Conservation (phyloP, 164 flowering plant genomes). For the Taxillus chinensis region DNA sequence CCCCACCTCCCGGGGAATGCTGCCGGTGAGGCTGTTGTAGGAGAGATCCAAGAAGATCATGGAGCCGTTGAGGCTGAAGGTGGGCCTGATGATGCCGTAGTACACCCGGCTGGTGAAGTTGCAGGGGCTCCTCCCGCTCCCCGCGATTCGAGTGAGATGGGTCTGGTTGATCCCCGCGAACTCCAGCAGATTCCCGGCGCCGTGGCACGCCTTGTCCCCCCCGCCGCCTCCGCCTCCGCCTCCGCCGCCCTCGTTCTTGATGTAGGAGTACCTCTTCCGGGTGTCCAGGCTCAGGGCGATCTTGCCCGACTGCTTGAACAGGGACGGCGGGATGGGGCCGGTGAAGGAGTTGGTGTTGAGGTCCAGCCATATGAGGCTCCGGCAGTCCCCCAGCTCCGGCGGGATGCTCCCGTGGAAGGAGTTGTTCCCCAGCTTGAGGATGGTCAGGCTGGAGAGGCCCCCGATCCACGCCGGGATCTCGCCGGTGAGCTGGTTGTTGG, state of each 20-base stretch:
- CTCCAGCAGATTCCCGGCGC: conserved; percentile 89
- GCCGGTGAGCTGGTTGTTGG: conserved; percentile 67
- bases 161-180: conserved; percentile 68
- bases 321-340: conserved; percentile 61
- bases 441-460: conserved; percentile 46
- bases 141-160: conserved; percentile 32
- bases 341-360: conserved; percentile 67
- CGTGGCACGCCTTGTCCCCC: conserved; percentile 57
- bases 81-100: conserved; percentile 47
- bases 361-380: conserved; percentile 92
- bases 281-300: conserved; percentile 54
- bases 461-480: conserved; percentile 77
- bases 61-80: conserved; percentile 76
- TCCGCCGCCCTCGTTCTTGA: conserved; percentile 75
- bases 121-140: conserved; percentile 56
- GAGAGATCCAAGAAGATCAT: conserved; percentile 90
- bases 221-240: too few species aligned
- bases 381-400: conserved; percentile 75
- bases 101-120: conserved; percentile 59
- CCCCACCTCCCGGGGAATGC: conserved; percentile 78
- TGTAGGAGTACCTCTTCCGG: conserved; percentile 65
- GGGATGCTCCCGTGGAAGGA: conserved; percentile 72
- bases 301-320: conserved; percentile 71
- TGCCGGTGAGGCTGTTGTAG: conserved; percentile 53
- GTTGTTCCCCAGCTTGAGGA: conserved; percentile 86